Percentiles rank a stretch among this genome's conserved stretches.
phyloP scores from a whole-genome alignment of 768 basidiomycete species.

The Mycena filopes region DNA sequence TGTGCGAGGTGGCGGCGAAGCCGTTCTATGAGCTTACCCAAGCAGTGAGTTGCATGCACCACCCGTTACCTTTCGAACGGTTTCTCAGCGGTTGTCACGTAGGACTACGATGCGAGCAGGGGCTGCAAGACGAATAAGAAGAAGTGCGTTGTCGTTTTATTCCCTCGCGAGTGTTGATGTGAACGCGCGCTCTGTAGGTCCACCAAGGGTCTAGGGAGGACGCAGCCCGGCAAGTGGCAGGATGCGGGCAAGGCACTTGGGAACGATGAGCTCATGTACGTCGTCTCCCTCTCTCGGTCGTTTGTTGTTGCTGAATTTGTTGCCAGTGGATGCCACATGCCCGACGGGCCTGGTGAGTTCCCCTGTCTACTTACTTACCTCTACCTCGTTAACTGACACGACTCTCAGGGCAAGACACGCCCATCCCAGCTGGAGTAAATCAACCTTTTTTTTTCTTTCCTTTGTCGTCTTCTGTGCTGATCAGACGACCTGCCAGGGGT shows the following conservation, averaged over 20 bases:
- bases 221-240: conserved; percentile 66
- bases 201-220: conserved; percentile 65
- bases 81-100: neutral
- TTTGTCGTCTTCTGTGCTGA: conserved; percentile 18
- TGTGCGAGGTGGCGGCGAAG: conserved; percentile 69
- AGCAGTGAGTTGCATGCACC: conserved; percentile 46
- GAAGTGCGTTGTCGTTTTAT: conserved; percentile 42
- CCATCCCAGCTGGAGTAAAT: conserved; percentile 47
- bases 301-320: neutral
- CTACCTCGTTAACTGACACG: neutral
- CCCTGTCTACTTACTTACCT: neutral
- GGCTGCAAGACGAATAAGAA: conserved; percentile 55
- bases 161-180: neutral
- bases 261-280: conserved; percentile 53
- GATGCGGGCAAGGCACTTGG: conserved; percentile 64
- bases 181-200: conserved; percentile 47
- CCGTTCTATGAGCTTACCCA: conserved; percentile 61
- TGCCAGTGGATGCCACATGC: conserved; percentile 63
- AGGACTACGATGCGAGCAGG: conserved; percentile 61
- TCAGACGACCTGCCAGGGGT: conserved; percentile 9
- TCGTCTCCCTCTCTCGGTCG: neutral
- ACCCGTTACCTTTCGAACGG: neutral
- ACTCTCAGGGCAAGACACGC: conserved; percentile 1
- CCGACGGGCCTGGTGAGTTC: conserved; percentile 56
- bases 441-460: neutral